phyloP scores from a whole-genome alignment of 306 rosid species.

The Begonia masoniana region DNA sequence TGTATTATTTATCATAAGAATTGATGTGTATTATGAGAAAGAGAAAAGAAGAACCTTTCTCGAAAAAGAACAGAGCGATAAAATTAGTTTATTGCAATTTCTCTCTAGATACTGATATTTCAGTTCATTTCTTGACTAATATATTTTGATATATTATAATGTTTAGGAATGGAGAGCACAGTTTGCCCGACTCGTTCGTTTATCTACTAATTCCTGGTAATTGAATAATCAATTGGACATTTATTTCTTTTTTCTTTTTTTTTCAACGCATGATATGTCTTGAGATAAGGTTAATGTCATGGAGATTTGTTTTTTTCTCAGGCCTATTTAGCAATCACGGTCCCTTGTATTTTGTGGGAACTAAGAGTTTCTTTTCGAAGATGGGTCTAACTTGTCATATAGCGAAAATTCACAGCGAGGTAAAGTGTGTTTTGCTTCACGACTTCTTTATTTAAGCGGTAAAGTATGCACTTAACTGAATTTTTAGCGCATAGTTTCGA shows the following conservation, averaged over 20 bases:
- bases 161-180: conserved; percentile 53
- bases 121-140: too few species aligned
- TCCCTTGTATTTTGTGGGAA: conserved; percentile 71
- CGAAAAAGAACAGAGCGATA: too few species aligned
- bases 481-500: too few species aligned
- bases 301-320: conserved; percentile 20
- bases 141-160: neutral
- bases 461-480: too few species aligned
- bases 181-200: conserved; percentile 58
- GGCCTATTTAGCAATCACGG: conserved; percentile 85
- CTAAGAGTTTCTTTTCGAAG: conserved; percentile 71
- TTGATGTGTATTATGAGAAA: too few species aligned
- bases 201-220: conserved; percentile 76
- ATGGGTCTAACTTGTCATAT: conserved; percentile 84
- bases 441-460: too few species aligned
- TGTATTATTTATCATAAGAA: neutral
- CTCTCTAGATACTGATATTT: too few species aligned
- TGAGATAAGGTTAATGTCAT: neutral
- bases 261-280: conserved; percentile 3
- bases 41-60: too few species aligned
- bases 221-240: conserved; percentile 1
- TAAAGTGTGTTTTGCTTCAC: conserved; percentile 1
- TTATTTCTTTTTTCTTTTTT: conserved; percentile 2
- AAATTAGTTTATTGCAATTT: too few species aligned
- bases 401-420: conserved; percentile 87